Percentiles rank a stretch among this genome's conserved stretches.
Evolutionary conservation across 148 eudicot species (phyloP).

Genomic region (Rhododendron simsii): DNA sequence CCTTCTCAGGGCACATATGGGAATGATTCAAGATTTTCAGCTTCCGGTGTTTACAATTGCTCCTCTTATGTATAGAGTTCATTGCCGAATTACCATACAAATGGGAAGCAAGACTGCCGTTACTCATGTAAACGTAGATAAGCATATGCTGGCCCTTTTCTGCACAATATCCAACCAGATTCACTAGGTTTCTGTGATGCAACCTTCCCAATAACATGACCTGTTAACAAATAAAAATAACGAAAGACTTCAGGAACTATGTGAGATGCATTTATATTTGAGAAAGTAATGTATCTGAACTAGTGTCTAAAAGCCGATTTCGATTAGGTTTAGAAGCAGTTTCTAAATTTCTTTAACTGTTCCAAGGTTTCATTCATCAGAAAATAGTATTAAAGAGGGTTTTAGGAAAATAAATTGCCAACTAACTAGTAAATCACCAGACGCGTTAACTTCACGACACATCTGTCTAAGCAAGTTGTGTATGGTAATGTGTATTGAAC

Average conservation of each 20-base stretch:
- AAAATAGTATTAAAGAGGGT: background rate
- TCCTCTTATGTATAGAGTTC: background rate
- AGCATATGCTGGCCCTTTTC: conserved; percentile 92
- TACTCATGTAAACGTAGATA: conserved; percentile 82
- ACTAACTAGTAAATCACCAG: background rate
- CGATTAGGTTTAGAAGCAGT: background rate
- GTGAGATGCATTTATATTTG: background rate
- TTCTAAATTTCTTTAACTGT: background rate
- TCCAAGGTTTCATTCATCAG: background rate
- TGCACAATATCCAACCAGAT: conserved; percentile 93
- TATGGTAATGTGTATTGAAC: background rate
- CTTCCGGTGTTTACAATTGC: background rate
- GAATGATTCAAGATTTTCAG: background rate
- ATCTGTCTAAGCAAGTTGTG: background rate
- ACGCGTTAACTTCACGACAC: background rate
- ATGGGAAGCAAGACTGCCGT: conserved; percentile 88
- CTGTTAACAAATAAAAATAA: conserved; percentile 31
- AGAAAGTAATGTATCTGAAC: background rate
- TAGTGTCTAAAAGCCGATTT: background rate
- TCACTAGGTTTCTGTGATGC: conserved; percentile 95
- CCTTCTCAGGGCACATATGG: background rate
- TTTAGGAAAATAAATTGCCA: background rate
- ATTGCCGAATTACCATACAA: conserved; percentile 59
- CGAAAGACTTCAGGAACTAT: background rate
- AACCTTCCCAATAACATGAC: conserved; percentile 85